A percentile compares a stretch with the other conserved stretches of the same genome.
These are phyloP conservation scores for Triticum urartu DNA, from an alignment of 176 grass and related monocot species.

Conservation along the genomic window DNA sequence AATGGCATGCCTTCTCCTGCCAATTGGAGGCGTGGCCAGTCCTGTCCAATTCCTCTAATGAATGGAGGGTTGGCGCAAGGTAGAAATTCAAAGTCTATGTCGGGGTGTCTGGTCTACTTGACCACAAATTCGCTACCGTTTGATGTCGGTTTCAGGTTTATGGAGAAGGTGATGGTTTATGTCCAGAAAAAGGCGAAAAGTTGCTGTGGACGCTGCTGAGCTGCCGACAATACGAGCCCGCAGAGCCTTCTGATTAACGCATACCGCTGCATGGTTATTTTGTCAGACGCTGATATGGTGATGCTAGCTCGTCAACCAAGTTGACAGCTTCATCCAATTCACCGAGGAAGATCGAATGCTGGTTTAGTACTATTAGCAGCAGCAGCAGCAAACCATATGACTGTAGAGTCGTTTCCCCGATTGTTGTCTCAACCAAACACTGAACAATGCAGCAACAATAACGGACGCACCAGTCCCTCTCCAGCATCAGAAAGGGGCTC, in stretches of 20 bases:
- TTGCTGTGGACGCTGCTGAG: background rate
- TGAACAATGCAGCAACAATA: background rate
- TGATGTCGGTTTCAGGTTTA: background rate
- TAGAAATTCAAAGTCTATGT: background rate
- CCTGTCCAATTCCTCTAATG: background rate
- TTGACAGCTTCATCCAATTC: too few species aligned
- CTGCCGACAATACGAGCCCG: background rate
- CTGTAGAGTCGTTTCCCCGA: background rate
- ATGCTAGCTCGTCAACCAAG: background rate
- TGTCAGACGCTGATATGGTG: background rate
- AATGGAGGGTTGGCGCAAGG: background rate
- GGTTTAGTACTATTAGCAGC: background rate
- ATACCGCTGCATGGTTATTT: background rate
- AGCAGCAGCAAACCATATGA: background rate
- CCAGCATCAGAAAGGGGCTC: background rate
- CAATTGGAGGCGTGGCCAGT: background rate
- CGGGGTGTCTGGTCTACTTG: background rate
- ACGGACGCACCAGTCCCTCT: background rate
- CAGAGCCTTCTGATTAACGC: background rate
- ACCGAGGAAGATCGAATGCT: background rate
- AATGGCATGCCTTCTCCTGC: background rate
- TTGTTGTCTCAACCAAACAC: background rate
- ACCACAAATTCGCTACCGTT: background rate
- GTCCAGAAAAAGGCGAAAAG: background rate
- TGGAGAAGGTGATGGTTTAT: slow-evolving; percentile 11